Conservation (phyloP, 352 stramenopile genomes). For the Globisporangium solare region DNA sequence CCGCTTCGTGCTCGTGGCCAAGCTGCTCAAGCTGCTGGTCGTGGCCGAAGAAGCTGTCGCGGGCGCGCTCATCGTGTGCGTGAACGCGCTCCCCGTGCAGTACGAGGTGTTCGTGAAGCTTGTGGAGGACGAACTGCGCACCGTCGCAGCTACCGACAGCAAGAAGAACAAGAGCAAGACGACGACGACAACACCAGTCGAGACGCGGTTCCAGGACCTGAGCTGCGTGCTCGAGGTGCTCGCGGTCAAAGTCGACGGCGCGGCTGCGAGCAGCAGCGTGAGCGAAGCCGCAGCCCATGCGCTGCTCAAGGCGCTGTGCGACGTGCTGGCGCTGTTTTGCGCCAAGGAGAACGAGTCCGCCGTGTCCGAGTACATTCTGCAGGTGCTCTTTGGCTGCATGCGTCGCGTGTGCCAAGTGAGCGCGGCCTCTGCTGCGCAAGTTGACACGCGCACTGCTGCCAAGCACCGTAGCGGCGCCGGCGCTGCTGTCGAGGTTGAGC, state of each 20-base stretch:
- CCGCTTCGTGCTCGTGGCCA: slow-evolving; percentile 41
- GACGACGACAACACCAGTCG: too few species aligned
- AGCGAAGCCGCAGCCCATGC: slow-evolving; percentile 23
- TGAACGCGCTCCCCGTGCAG: slow-evolving; percentile 49
- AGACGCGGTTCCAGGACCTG: slow-evolving; percentile 36
- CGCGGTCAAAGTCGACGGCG: slow-evolving; percentile 56
- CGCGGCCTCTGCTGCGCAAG: slow-evolving; percentile 5
- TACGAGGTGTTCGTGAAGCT: slow-evolving; percentile 52
- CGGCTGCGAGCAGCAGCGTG: slow-evolving; percentile 14
- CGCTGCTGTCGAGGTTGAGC: slow-evolving; percentile 25
- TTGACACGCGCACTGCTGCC: slow-evolving; percentile 10
- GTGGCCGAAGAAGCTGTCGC: slow-evolving; percentile 53
- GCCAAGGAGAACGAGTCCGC: slow-evolving; percentile 37
- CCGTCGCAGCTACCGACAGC: neutral
- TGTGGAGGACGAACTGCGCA: slow-evolving; percentile 36
- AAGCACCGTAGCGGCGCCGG: slow-evolving; percentile 12
- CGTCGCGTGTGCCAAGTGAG: slow-evolving; percentile 63
- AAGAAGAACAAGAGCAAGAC: too few species aligned
- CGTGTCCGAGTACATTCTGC: slow-evolving; percentile 77
- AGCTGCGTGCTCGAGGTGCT: slow-evolving; percentile 80
- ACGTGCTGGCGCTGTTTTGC: slow-evolving; percentile 61
- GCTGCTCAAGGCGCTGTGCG: slow-evolving; percentile 49
- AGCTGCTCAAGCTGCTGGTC: slow-evolving; percentile 56
- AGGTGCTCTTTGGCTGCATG: slow-evolving; percentile 74
- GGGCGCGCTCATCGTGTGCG: slow-evolving; percentile 43